Conservation (phyloP, 768 basidiomycete genomes). For the Pleurotus giganteus region DNA sequence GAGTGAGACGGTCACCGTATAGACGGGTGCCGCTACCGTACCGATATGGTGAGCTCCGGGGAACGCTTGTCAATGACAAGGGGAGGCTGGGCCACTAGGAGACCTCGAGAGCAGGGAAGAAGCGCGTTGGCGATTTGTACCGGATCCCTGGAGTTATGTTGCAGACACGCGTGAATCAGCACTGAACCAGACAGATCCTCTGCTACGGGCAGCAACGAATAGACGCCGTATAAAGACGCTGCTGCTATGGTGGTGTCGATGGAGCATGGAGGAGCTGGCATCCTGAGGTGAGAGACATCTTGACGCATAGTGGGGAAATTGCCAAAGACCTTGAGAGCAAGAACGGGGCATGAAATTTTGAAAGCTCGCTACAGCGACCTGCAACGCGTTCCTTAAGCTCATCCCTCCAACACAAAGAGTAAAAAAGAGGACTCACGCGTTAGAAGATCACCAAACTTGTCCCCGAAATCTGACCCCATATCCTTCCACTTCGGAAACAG, state of each 20-base stretch:
- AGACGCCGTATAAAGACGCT: conserved; percentile 51
- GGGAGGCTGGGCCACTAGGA: conserved; percentile 16
- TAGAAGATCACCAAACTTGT: conserved; percentile 44
- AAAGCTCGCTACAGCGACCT: conserved; percentile 67
- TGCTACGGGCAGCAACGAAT: conserved; percentile 51
- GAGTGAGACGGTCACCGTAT: too few relatives aligned
- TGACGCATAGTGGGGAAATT: conserved; percentile 58
- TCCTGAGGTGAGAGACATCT: conserved; percentile 48
- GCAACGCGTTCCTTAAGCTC: background rate
- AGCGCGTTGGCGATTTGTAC: conserved; percentile 39
- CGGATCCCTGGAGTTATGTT: conserved; percentile 35
- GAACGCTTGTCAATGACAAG: background rate
- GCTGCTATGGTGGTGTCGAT: conserved; percentile 48
- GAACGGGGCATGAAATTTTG: conserved; percentile 45
- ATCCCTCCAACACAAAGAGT: background rate
- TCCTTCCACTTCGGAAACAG: conserved; percentile 52
- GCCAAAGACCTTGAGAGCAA: conserved; percentile 61
- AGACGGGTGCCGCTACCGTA: too few relatives aligned
- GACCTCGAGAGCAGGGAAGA: conserved; percentile 36
- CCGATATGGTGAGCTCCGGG: background rate
- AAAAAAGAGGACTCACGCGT: conserved; percentile 42
- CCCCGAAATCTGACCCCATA: conserved; percentile 35
- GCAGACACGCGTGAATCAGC: conserved; percentile 54
- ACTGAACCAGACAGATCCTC: conserved; percentile 58
- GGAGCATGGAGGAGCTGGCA: conserved; percentile 56